Evolutionary conservation across 176 grass and related monocot genomes (phyloP).

Genomic region (Typha latifolia): DNA sequence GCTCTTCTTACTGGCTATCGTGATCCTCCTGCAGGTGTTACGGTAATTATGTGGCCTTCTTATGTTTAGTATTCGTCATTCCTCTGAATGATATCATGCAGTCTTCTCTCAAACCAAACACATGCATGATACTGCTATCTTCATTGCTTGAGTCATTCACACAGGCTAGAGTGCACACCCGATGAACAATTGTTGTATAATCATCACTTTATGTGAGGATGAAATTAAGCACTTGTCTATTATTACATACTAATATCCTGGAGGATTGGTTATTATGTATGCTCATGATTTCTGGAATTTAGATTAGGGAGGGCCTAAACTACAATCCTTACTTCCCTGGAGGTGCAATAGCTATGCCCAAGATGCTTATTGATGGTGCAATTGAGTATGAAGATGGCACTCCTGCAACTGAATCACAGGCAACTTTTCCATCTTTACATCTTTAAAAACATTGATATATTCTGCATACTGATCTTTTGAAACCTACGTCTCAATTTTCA

Average conservation of each 20-base stretch:
- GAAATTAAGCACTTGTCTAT: background rate
- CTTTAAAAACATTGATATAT: background rate
- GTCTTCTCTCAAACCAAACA: background rate
- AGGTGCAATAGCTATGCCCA: constrained; percentile 93
- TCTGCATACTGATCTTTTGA: background rate
- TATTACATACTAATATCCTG: background rate
- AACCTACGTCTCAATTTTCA: constrained; percentile 20
- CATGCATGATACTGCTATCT: background rate
- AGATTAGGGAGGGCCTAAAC: constrained; percentile 19
- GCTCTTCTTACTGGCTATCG: constrained; percentile 93
- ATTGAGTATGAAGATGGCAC: constrained; percentile 93
- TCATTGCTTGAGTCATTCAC: background rate
- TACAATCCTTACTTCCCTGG: constrained; percentile 14
- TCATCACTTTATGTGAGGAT: background rate
- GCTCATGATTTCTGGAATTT: background rate
- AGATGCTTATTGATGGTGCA: constrained; percentile 98
- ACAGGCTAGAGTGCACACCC: background rate
- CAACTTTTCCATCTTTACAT: constrained; percentile 9
- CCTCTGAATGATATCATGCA: too few relatives aligned
- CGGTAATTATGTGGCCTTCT: constrained; percentile 27
- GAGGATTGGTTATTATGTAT: background rate
- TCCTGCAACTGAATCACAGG: constrained; percentile 94
- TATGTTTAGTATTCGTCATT: too few relatives aligned
- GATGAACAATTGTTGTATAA: background rate
- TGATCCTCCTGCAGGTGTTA: constrained; percentile 92